These are phyloP conservation scores for Fusarium sp. DNA, from an alignment of 2,329 filamentous ascomycete genomes.

Conservation along the genomic window DNA sequence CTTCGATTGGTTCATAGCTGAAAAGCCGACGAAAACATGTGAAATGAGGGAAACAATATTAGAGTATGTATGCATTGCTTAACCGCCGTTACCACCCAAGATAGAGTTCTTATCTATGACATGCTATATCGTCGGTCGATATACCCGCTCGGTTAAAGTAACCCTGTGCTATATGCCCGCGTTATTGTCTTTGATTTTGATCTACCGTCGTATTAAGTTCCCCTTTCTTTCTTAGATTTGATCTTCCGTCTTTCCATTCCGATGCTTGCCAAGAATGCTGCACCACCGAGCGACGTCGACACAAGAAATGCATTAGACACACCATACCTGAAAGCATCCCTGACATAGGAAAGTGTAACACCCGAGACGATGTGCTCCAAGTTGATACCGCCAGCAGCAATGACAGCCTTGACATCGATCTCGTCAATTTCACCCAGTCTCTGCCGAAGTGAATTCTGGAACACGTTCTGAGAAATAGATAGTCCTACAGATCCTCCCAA, in stretches of 20 bases:
- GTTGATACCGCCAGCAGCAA: conserved; percentile 30
- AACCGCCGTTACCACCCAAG: not conserved
- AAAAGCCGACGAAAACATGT: not conserved
- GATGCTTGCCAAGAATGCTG: conserved; percentile 34
- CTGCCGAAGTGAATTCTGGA: conserved; percentile 27
- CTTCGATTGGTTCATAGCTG: not conserved
- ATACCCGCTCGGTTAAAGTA: not conserved
- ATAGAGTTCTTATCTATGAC: not conserved
- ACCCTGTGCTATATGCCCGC: not conserved
- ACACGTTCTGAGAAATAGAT: conserved; percentile 39
- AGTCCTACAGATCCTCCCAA: conserved; percentile 54
- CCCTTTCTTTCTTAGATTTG: conserved; percentile 20
- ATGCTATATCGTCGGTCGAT: conserved; percentile 4
- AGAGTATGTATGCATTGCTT: not conserved
- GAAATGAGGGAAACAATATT: not conserved
- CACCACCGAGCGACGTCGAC: conserved; percentile 34
- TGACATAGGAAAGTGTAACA: conserved; percentile 18
- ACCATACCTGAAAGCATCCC: conserved; percentile 29
- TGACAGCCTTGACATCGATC: conserved; percentile 20
- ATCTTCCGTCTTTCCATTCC: conserved; percentile 39
- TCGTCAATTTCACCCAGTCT: conserved; percentile 14
- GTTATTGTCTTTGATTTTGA: not conserved
- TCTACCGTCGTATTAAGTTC: not conserved
- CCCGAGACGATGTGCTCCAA: conserved; percentile 29
- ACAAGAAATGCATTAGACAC: conserved; percentile 40